A percentile compares a stretch with the other conserved stretches of the same genome.
Conservation (phyloP, 2,329 filamentous ascomycete species). For the Fusarium lateritium region DNA sequence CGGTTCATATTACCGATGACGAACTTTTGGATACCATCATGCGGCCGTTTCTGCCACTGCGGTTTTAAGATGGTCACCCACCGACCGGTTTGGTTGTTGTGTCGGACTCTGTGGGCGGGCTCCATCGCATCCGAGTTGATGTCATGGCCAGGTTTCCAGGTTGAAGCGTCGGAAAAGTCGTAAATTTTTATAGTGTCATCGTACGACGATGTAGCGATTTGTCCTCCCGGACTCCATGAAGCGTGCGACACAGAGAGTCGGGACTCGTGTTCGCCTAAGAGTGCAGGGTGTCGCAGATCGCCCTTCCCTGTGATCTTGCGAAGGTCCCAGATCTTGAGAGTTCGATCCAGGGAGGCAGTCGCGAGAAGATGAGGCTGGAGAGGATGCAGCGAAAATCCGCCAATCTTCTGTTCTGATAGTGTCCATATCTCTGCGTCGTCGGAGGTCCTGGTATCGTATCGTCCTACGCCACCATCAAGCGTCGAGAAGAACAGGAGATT, state of each 20-base stretch:
- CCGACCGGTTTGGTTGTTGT: constrained; percentile 96
- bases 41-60: constrained; percentile 88
- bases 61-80: constrained; percentile 89
- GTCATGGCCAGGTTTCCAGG: constrained; percentile 72
- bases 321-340: constrained; percentile 92
- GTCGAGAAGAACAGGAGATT: constrained; percentile 90
- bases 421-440: constrained; percentile 76
- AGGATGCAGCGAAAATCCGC: constrained; percentile 90
- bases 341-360: constrained; percentile 91
- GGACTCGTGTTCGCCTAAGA: constrained; percentile 87
- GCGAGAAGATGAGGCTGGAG: constrained; percentile 85
- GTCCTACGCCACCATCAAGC: constrained; percentile 83
- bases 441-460: constrained; percentile 80
- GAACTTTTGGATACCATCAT: constrained; percentile 87
- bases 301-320: constrained; percentile 80
- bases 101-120: constrained; percentile 77
- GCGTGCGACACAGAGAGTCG: constrained; percentile 92
- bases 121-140: constrained; percentile 75
- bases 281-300: constrained; percentile 71
- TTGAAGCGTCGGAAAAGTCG: constrained; percentile 74
- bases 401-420: constrained; percentile 93
- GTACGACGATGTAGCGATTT: constrained; percentile 92
- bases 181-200: constrained; percentile 97
- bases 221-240: constrained; percentile 86
- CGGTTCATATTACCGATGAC: constrained; percentile 98